These are phyloP conservation scores for Suhomyces chickasaworum DNA, from an alignment of 1,139 yeast genomes.

Conservation along the genomic window DNA sequence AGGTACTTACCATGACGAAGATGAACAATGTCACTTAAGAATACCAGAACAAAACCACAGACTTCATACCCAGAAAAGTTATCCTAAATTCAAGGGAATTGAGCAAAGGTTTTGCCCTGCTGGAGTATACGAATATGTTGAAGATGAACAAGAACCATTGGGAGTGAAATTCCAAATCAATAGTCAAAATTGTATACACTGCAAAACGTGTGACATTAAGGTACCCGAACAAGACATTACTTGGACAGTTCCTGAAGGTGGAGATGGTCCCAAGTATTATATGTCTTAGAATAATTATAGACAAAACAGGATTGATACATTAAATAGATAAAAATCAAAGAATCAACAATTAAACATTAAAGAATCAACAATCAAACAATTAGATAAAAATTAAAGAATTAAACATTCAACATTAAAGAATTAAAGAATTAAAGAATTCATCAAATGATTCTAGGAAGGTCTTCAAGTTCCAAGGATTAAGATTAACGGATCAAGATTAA, in stretches of 20 bases:
- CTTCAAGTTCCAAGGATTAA: too few relatives aligned
- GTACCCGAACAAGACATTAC: conserved; percentile 91
- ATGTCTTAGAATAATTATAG: conserved; percentile 49
- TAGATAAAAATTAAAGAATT: too few relatives aligned
- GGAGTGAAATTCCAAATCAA: conserved; percentile 91
- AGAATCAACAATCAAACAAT: too few relatives aligned
- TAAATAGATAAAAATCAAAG: neutral
- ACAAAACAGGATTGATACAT: neutral
- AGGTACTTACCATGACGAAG: conserved; percentile 94
- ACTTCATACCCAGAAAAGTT: conserved; percentile 67
- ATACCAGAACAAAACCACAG: conserved; percentile 72
- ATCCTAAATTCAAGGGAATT: conserved; percentile 78
- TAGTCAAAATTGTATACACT: conserved; percentile 95
- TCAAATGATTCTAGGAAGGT: too few relatives aligned
- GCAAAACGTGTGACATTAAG: conserved; percentile 97
- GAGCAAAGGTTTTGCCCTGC: conserved; percentile 97
- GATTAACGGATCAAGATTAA: too few relatives aligned
- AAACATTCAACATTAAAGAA: too few relatives aligned
- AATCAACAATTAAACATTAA: too few relatives aligned
- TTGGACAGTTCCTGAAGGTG: conserved; percentile 98
- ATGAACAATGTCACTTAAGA: conserved; percentile 85
- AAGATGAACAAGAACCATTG: conserved; percentile 56
- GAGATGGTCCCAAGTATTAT: conserved; percentile 95
- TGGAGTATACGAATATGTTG: conserved; percentile 92
- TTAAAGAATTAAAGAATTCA: too few relatives aligned